Conservation (phyloP, 495 filamentous ascomycete genomes). For the Podospora tetraspora region DNA sequence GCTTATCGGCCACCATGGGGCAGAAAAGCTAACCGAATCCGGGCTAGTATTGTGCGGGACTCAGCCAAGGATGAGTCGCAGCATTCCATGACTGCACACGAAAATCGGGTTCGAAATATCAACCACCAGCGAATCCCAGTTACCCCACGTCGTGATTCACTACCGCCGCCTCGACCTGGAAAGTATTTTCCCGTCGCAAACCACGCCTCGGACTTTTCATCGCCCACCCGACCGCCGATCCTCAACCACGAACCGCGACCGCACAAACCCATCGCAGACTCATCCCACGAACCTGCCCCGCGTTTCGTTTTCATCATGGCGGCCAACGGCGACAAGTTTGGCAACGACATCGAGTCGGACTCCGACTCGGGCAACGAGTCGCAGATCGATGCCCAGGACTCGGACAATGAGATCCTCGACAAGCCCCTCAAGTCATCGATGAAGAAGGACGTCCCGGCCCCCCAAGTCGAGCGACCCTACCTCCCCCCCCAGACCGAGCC, state of each 20-base stretch:
- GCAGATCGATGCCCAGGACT: conserved; percentile 33
- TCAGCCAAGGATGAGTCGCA: conserved; percentile 23
- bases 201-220: not conserved
- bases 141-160: not conserved
- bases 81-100: conserved; percentile 29
- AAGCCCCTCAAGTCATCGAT: conserved; percentile 41
- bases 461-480: conserved; percentile 42
- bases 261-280: not conserved
- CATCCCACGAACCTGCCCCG: conserved; percentile 18
- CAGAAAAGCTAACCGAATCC: conserved; percentile 16
- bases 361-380: conserved; percentile 46
- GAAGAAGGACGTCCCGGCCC: conserved; percentile 42
- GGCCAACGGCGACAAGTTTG: conserved; percentile 44
- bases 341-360: conserved; percentile 46
- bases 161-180: not conserved
- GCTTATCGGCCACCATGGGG: conserved; percentile 26
- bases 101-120: conserved; percentile 32
- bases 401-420: conserved; percentile 36
- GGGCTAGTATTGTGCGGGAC: conserved; percentile 6
- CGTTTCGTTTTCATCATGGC: conserved; percentile 34
- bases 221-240: not conserved
- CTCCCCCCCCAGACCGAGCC: conserved; percentile 90
- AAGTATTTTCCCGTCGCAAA: not conserved
- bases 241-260: not conserved
- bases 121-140: conserved; percentile 8